Percentiles rank a stretch among this genome's conserved stretches.
phyloP scores from a whole-genome alignment of 164 flowering plant species.

The Amborella trichopoda region DNA sequence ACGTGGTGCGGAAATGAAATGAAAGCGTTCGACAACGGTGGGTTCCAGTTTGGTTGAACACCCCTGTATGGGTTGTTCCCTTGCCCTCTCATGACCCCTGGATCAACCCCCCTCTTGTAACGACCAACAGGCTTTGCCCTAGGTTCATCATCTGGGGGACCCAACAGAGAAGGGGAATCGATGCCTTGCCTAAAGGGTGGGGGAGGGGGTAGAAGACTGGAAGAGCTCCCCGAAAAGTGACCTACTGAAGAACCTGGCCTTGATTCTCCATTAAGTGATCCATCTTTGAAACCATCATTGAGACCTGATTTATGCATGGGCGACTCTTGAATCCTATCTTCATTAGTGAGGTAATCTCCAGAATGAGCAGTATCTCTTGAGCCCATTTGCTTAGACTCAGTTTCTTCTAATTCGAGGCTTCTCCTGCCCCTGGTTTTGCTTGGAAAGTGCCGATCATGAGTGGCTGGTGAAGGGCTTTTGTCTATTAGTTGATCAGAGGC shows the following conservation, averaged over 20 bases:
- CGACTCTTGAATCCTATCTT: slow-evolving; percentile 41
- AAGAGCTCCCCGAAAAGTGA: slow-evolving; percentile 24
- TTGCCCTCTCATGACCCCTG: slow-evolving; percentile 38
- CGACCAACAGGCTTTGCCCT: slow-evolving; percentile 24
- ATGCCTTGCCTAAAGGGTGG: slow-evolving; percentile 7
- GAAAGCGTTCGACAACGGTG: slow-evolving; percentile 65
- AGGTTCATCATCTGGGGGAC: slow-evolving; percentile 40
- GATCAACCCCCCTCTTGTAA: slow-evolving; percentile 47
- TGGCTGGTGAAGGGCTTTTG: slow-evolving; percentile 60
- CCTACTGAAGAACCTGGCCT: slow-evolving; percentile 26
- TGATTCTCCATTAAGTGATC: slow-evolving; percentile 19
- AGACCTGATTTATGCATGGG: slow-evolving; percentile 21
- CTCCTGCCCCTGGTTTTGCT: slow-evolving; percentile 32
- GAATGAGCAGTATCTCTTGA: slow-evolving; percentile 25
- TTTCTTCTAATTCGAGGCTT: slow-evolving; percentile 56
- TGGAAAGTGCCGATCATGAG: slow-evolving; percentile 34
- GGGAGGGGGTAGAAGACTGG: slow-evolving; percentile 32
- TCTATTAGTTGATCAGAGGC: slow-evolving; percentile 41
- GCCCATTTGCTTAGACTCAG: slow-evolving; percentile 35
- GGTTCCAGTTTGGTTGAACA: slow-evolving; percentile 60
- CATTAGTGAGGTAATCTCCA: slow-evolving; percentile 30
- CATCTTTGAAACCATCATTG: slow-evolving; percentile 37
- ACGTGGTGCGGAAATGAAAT: slow-evolving; percentile 53
- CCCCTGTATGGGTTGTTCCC: slow-evolving; percentile 66
- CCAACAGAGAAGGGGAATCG: slow-evolving; percentile 6